phyloP scores from a whole-genome alignment of 2,329 filamentous ascomycete genomes.

The Fusarium drepaniforme region DNA sequence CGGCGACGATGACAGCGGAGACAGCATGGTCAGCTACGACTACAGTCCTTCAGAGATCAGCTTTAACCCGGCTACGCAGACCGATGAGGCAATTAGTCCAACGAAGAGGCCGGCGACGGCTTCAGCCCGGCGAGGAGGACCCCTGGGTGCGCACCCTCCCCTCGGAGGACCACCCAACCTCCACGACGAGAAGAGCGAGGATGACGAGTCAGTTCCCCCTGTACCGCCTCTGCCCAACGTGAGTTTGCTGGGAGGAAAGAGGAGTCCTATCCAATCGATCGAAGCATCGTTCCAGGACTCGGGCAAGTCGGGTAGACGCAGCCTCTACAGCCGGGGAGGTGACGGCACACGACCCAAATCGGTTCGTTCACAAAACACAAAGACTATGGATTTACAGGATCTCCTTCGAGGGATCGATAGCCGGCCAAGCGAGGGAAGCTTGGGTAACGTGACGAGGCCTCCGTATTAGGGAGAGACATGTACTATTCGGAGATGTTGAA shows the following conservation, averaged over 20 bases:
- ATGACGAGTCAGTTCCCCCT: constrained; percentile 61
- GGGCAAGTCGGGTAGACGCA: constrained; percentile 51
- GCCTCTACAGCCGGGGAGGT: constrained; percentile 57
- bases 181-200: constrained; percentile 47
- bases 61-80: constrained; percentile 60
- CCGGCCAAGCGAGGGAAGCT: constrained; percentile 57
- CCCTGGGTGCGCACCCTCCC: constrained; percentile 58
- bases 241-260: constrained; percentile 46
- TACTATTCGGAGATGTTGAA: constrained; percentile 24
- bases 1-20: constrained; percentile 66
- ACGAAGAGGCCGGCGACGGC: constrained; percentile 51
- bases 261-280: constrained; percentile 41
- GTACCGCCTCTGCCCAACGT: constrained; percentile 66
- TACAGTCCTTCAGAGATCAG: constrained; percentile 75
- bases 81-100: constrained; percentile 47
- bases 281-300: constrained; percentile 53
- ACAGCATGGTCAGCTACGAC: constrained; percentile 80
- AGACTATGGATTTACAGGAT: constrained; percentile 61
- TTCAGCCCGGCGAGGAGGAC: constrained; percentile 51
- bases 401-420: constrained; percentile 65
- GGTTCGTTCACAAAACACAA: constrained; percentile 48
- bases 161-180: constrained; percentile 45
- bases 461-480: constrained; percentile 57
- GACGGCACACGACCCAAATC: constrained; percentile 53
- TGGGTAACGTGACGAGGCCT: constrained; percentile 61